Base-by-base conservation (phyloP, 352 stramenopile species). In the Phytophthora aleatoria region DNA sequence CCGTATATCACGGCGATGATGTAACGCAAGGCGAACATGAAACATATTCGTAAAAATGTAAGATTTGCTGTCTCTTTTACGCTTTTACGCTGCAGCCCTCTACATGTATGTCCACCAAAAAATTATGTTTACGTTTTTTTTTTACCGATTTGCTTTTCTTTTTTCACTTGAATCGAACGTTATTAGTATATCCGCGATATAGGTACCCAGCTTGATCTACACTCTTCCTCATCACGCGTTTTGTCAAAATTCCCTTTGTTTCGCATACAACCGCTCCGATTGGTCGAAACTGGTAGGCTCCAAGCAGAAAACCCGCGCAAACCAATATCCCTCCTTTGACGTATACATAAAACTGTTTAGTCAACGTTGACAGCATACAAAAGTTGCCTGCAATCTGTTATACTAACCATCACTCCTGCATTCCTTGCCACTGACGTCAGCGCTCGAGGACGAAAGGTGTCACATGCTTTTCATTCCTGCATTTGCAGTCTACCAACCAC, bases 281-380 rank as follows among this genome's bases (percentile, higher is more conserved):
- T 69, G 47, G 61, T 41, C 31, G 11, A 57, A 63, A 64, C 5
- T n/a, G 1, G 12, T 28, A 1, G 9, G 16, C 44, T 44, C 50
- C 60, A 67, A 67, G 60, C 60, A 67, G 60, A 67, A 67, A 67
- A 69, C 61, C 47, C 28, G 20, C 27, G 20, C 39, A 57, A 69
- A 64, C 9, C 20, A 48, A 69, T 69, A 64, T 44, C 61, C 61
- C 31, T 28, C 24, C 13, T 50, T 63, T 58, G 30, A 69, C 54
- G 47, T 64, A 57, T 57, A 47, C 61, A 56, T 6, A 12, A 54
- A 49, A 55, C 1, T 45, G 53, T 69, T 59, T 49, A 41, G 4
- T 64, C 61, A 58, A 64, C 53, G 53, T 43, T 45, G 41, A 13
- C 9, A 16, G 1, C 39, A 58, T 55, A 60, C 36, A 69, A 27